Evolutionary conservation across 768 basidiomycete species (phyloP).

Genomic region (Clitopilus passeckerianus): DNA sequence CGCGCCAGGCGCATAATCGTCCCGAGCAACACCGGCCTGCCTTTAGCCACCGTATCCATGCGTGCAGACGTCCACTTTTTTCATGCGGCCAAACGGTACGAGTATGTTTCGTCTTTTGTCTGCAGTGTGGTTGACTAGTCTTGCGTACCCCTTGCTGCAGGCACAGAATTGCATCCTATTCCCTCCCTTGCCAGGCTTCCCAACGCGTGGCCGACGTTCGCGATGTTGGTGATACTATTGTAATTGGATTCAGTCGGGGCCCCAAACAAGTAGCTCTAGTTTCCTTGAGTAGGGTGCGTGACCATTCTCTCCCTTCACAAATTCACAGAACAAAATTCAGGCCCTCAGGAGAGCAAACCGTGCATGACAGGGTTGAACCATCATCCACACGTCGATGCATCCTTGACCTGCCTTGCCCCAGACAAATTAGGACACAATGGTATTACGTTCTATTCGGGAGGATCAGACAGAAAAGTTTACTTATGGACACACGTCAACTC

Average conservation of each 20-base stretch:
- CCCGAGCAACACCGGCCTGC: slow-evolving; percentile 18
- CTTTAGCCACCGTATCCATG: slow-evolving; percentile 41
- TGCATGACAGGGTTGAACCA: slow-evolving; percentile 23
- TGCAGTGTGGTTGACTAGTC: neutral
- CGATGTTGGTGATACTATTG: slow-evolving; percentile 31
- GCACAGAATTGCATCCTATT: slow-evolving; percentile 28
- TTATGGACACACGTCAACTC: slow-evolving; percentile 25
- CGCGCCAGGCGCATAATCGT: slow-evolving; percentile 23
- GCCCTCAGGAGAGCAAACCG: slow-evolving; percentile 18
- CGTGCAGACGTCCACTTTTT: slow-evolving; percentile 40
- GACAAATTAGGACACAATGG: slow-evolving; percentile 20
- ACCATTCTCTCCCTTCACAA: neutral
- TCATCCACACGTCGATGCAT: slow-evolving; percentile 21
- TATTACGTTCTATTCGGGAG: slow-evolving; percentile 40
- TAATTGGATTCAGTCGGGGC: slow-evolving; percentile 39
- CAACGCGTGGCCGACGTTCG: slow-evolving; percentile 43
- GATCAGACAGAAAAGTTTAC: slow-evolving; percentile 38
- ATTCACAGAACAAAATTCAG: neutral
- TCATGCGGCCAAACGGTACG: slow-evolving; percentile 23
- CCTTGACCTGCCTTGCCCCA: slow-evolving; percentile 37
- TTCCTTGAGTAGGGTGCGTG: slow-evolving; percentile 19
- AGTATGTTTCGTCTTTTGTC: neutral
- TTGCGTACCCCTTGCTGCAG: slow-evolving; percentile 13
- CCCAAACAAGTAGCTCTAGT: slow-evolving; percentile 37
- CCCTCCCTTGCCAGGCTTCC: slow-evolving; percentile 29